Evolutionary conservation across 495 filamentous ascomycete species (phyloP).

Genomic region (Talaromyces thailandensis): DNA sequence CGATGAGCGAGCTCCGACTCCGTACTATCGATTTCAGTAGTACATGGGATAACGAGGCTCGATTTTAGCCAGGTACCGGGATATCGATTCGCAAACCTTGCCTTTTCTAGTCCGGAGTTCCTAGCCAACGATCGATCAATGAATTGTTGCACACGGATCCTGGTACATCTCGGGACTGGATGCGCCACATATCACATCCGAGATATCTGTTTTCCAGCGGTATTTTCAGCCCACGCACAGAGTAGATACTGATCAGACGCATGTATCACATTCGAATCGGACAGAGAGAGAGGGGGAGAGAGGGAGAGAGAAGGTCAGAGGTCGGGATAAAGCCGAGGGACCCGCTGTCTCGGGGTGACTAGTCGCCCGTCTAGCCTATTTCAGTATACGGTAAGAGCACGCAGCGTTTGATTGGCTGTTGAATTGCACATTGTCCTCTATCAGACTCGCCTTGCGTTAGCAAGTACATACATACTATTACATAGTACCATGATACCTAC

Average conservation of each 20-base stretch:
- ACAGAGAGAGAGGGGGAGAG: background rate
- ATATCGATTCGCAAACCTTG: background rate
- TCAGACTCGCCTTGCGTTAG: background rate
- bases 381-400: no score
- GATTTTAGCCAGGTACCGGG: background rate
- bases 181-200: background rate
- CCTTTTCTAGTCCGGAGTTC: background rate
- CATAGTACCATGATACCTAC: no score
- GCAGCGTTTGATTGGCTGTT: background rate
- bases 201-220: background rate
- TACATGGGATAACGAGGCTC: background rate
- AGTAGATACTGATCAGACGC: background rate
- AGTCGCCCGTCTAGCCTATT: background rate
- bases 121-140: background rate
- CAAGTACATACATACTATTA: background rate
- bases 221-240: background rate
- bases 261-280: background rate
- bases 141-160: background rate
- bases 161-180: background rate
- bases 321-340: background rate
- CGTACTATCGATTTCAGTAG: background rate
- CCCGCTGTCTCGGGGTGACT: background rate
- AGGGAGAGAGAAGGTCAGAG: no score
- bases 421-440: background rate
- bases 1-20: background rate